Evolutionary conservation across 169 alveolate genomes (phyloP), one percentile per base, ranked within the genome.

Genomic region (Cryptosporidium andersoni): DNA sequence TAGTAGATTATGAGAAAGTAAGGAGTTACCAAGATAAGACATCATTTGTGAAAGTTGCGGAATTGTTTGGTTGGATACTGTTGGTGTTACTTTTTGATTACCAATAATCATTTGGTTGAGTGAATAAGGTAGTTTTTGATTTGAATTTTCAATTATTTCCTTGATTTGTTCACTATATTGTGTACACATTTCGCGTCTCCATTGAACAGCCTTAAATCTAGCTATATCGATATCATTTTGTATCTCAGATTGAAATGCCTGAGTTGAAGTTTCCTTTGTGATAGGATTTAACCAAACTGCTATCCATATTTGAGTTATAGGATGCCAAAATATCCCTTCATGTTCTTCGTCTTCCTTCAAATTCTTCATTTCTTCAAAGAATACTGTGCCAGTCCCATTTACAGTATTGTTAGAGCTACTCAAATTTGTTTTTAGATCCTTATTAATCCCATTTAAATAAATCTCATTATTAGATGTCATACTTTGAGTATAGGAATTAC

Each of bases 311-410:
- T 74, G 55, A 55, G 55, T 74, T 39, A 74, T 74, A 43, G 85
- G 85, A 58, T 74, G 85, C 85, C 85, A 74, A 58, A 74, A 74
- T 74, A 74, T 60, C 4, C 85, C 85, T 52, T 74, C 85, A 11
- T 74, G 48, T 45, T 74, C 85, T 3, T 37, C 12, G 51, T 74
- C 85, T 60, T 74, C 85, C 34, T 58, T 74, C 34, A 74, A 55
- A 60, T 74, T 66, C 11, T 58, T 74, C 85, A 74, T 74, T 74
- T 74, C 85, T 43, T 74, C 85, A 9, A 74, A n/a, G 4, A 74
- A 63, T 58, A 74, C 14, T 11, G 63, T 74, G 2, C 68, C 68
- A 40, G 55, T 63, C 25, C 60, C 85, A 34, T 63, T 74, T 48
- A 74, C 60, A 74, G 42, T 58, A 60, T 58, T 74, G 64, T 58